Percentiles rank a stretch among this genome's conserved stretches.
phyloP scores from a whole-genome alignment of 345 rosid species.

The Brassica carinata region DNA sequence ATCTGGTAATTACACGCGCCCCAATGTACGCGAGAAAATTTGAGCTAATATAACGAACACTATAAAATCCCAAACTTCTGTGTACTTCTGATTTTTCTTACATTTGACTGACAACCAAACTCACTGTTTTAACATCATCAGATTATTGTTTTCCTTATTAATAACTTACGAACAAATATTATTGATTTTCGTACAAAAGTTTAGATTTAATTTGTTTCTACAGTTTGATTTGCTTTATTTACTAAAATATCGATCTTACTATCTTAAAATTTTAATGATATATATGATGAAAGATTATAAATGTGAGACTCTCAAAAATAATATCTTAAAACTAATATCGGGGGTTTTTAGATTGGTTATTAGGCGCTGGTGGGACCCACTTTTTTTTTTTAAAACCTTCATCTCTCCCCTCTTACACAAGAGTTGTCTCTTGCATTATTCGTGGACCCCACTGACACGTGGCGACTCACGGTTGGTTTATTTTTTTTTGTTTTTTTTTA shows the following conservation, averaged over 20 bases:
- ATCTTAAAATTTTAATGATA: neutral
- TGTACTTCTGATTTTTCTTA: slow-evolving; percentile 30
- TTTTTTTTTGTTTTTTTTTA: too few species aligned
- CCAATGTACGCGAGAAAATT: slow-evolving; percentile 29
- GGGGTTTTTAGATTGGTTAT: too few species aligned
- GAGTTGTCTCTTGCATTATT: too few species aligned
- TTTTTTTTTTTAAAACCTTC: too few species aligned
- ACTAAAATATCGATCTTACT: neutral
- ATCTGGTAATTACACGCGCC: slow-evolving; percentile 29
- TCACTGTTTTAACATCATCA: slow-evolving; percentile 19
- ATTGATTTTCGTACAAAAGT: neutral
- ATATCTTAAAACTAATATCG: too few species aligned
- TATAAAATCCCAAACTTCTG: slow-evolving; percentile 10
- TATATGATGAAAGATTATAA: neutral
- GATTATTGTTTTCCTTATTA: neutral
- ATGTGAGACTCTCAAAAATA: neutral
- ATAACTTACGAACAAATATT: neutral
- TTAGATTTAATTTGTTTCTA: neutral
- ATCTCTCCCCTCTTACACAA: too few species aligned
- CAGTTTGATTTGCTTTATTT: neutral
- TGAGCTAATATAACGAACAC: slow-evolving; percentile 25
- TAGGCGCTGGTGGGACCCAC: too few species aligned
- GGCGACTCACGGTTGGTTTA: too few species aligned
- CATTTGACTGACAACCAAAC: slow-evolving; percentile 39
- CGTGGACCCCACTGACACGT: too few species aligned